These are phyloP conservation scores for Curvularia verruculosa DNA, from an alignment of 2,329 filamentous ascomycete genomes.

Conservation along the genomic window DNA sequence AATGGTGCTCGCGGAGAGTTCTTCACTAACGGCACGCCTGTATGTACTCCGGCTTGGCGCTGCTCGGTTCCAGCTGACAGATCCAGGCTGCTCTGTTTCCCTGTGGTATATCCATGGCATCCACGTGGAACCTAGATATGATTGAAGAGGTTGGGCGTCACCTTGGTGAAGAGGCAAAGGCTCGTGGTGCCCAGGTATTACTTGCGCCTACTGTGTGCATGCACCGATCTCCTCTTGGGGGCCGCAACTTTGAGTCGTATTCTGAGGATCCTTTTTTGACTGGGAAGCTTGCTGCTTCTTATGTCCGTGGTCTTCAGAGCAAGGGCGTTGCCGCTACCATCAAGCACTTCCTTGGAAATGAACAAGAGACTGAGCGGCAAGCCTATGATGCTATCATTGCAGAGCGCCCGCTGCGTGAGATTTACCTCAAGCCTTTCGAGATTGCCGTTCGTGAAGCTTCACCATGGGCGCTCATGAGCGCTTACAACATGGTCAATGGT, in stretches of 20 bases:
- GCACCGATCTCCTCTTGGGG: constrained; percentile 82
- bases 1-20: constrained; percentile 73
- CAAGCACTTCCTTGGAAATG: constrained; percentile 79
- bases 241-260: constrained; percentile 85
- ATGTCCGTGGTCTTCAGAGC: constrained; percentile 74
- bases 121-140: constrained; percentile 77
- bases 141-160: constrained; percentile 72
- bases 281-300: constrained; percentile 73
- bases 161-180: constrained; percentile 73
- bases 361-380: constrained; percentile 72
- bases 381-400: constrained; percentile 68
- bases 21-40: constrained; percentile 61
- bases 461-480: constrained; percentile 72
- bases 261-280: constrained; percentile 82
- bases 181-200: constrained; percentile 74
- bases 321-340: constrained; percentile 77
- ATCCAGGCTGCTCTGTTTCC: constrained; percentile 75
- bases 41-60: constrained; percentile 34
- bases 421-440: constrained; percentile 77
- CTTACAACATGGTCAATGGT: constrained; percentile 72
- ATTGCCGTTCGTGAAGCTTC: constrained; percentile 71
- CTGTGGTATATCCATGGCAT: constrained; percentile 77
- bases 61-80: constrained; percentile 18
- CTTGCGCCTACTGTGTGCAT: constrained; percentile 81
- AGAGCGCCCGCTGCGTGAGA: constrained; percentile 69